Base-by-base conservation (phyloP, 73 alveolate genomes). In the Durusdinium trenchii region DNA sequence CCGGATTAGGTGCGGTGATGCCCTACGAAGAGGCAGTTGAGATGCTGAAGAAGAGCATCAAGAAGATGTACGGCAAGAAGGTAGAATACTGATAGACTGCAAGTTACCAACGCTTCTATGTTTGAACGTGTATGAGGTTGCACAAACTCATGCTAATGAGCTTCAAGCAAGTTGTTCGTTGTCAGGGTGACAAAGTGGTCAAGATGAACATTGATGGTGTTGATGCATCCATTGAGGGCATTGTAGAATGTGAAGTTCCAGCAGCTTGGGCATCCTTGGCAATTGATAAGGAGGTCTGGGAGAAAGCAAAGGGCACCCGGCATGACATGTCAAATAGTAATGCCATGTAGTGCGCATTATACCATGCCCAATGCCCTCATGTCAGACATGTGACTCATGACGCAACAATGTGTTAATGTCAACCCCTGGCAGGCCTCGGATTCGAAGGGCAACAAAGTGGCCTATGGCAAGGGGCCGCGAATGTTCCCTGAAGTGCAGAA, bases 41-140 rank as follows among this genome's bases (percentile, higher is more conserved):
- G 48, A 69, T 93, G 98, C 51, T 93, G 64, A 93, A 93, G 98
- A 78, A 57, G 73, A 61, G 94, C 95, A 94, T 94, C 99, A 61
- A 94, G 89, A 94, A 94, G 87, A 94, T 79, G 95, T 94, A 94
- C 30, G 99, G 95, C 43, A 78, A 79, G 95, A 94, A 94, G 99
- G 92, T 48, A 35, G 43, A 46, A 42, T 20, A 43, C 18, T 43
- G 42, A n/a, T n/a, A 20, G 18, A n/a, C n/a, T n/a, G n/a, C n/a
- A n/a, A n/a, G n/a, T n/a, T n/a, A n/a, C n/a, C n/a, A n/a, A n/a
- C n/a, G n/a, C n/a, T n/a, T n/a, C n/a, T n/a, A n/a, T n/a, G n/a
- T n/a, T n/a, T n/a, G n/a, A n/a, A n/a, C n/a, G n/a, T n/a, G n/a
- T n/a, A n/a, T n/a, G n/a, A n/a, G n/a, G n/a, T n/a, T n/a, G n/a